Base-by-base conservation (phyloP, 164 flowering plant species). In the Aristolochia californica region DNA sequence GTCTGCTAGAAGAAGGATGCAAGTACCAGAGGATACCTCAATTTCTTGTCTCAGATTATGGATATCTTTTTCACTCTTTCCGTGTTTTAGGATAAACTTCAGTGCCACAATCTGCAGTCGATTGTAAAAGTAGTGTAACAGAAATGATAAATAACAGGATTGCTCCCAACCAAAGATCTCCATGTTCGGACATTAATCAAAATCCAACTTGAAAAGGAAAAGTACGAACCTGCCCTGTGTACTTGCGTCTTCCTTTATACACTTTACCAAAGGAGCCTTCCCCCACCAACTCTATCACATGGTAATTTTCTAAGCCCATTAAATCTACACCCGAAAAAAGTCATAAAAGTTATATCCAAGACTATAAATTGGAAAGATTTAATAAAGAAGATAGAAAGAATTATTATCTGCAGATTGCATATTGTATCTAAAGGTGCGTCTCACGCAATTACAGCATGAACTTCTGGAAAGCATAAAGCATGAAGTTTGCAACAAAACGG, bases 201-300 rank as follows among this genome's bases (percentile, higher is more conserved):
- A n/a, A n/a, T n/a, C n/a, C n/a, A n/a, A n/a, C n/a, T n/a, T 7
- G 50, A 5, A 53, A 5, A 28, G 16, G 21, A n/a, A 59, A 11
- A 17, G 7, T 23, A 2, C 45, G 20, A 17, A 89, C 99, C 97
- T 93, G 88, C 45, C 96, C 91, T 0, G 91, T 81, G 62, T 40
- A 74, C 68, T 93, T 93, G 43, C 90, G 78, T 51, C 99, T 77
- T 52, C 99, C 99, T 62, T 89, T 93, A 68, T 87, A 89, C 0
- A 93, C 99, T 58, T 87, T 93, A 1, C 99, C 99, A 56, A 93
- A 93, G 1, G 99, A 93, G 12, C 99, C 99, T 72, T 89, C 99
- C 8, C 99, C 99, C 0, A 93, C 95, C 9, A 87, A 78, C 75
- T 87, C 97, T 18, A 89, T 84, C 20, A 93, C 99, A 64, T 89